Conservation (phyloP, 805 yeast species). For the Maudiozyma bulderi region DNA sequence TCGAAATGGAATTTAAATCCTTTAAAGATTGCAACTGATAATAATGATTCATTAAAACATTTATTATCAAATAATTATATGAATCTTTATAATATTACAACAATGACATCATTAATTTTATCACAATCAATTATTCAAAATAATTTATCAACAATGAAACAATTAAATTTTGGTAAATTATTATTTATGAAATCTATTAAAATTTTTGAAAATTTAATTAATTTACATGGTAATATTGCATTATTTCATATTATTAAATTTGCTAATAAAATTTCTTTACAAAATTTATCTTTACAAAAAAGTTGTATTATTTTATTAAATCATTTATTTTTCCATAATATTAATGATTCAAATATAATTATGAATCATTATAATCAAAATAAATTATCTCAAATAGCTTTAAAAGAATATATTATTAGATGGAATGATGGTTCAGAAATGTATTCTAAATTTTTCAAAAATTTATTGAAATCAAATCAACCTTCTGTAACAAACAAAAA, state of each 20-base stretch:
- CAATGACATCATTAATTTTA: slow-evolving; percentile 12
- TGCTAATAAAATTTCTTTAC: slow-evolving; percentile 24
- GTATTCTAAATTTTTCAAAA: slow-evolving; percentile 18
- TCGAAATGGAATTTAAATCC: slow-evolving; percentile 8
- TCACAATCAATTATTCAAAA: slow-evolving; percentile 12
- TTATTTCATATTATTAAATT: slow-evolving; percentile 30
- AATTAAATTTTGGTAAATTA: not conserved
- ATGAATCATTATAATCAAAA: slow-evolving; percentile 13
- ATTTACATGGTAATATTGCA: slow-evolving; percentile 30
- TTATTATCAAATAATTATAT: slow-evolving; percentile 15
- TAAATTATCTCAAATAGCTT: slow-evolving; percentile 16
- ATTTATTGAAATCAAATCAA: slow-evolving; percentile 13
- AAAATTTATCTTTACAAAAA: slow-evolving; percentile 29
- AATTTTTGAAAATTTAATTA: slow-evolving; percentile 29
- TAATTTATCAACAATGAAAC: not conserved
- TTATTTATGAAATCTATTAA: slow-evolving; percentile 13
- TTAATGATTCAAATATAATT: slow-evolving; percentile 3
- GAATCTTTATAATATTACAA: slow-evolving; percentile 18
- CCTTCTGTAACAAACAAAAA: slow-evolving; percentile 7
- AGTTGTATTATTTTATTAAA: slow-evolving; percentile 24
- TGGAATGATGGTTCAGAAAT: slow-evolving; percentile 31
- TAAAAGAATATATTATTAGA: slow-evolving; percentile 17
- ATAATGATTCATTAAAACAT: slow-evolving; percentile 10
- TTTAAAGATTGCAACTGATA: not conserved
- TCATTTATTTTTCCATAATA: slow-evolving; percentile 23